Conservation (phyloP, 2,329 filamentous ascomycete species). For the Raffaelea ambrosiae region DNA sequence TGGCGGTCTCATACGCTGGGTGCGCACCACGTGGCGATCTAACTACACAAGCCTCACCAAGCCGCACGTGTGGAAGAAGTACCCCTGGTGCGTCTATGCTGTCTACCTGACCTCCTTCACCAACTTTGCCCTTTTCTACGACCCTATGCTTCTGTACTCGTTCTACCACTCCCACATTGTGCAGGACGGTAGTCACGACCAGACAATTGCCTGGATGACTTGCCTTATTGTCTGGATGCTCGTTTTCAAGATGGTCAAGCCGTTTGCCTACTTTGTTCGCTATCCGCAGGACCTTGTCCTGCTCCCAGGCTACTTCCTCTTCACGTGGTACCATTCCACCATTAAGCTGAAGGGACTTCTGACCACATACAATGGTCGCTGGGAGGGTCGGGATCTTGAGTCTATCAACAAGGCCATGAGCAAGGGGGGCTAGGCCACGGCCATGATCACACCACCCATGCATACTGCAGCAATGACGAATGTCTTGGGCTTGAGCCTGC, state of each 20-base stretch:
- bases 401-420: constrained; percentile 11
- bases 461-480: too few species aligned
- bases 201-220: too few species aligned
- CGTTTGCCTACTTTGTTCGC: constrained; percentile 40
- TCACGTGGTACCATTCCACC: constrained; percentile 48
- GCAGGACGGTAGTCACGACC: neutral
- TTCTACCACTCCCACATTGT: constrained; percentile 11
- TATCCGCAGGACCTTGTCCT: constrained; percentile 43
- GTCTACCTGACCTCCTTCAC: constrained; percentile 44
- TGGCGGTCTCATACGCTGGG: constrained; percentile 47
- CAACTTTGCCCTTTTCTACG: constrained; percentile 48
- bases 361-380: constrained; percentile 39
- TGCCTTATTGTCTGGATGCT: constrained; percentile 38
- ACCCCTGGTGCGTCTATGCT: constrained; percentile 47
- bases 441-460: too few species aligned
- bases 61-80: constrained; percentile 27
- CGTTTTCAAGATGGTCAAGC: constrained; percentile 48
- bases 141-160: constrained; percentile 31
- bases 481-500: neutral
- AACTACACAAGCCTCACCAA: constrained; percentile 40
- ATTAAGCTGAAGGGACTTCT: constrained; percentile 48
- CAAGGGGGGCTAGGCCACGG: neutral
- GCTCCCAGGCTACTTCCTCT: constrained; percentile 40
- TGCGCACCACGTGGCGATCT: constrained; percentile 48
- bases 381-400: constrained; percentile 30